phyloP scores from a whole-genome alignment of 371 early-diverging fungal genomes.

The Mucor mucedo region DNA sequence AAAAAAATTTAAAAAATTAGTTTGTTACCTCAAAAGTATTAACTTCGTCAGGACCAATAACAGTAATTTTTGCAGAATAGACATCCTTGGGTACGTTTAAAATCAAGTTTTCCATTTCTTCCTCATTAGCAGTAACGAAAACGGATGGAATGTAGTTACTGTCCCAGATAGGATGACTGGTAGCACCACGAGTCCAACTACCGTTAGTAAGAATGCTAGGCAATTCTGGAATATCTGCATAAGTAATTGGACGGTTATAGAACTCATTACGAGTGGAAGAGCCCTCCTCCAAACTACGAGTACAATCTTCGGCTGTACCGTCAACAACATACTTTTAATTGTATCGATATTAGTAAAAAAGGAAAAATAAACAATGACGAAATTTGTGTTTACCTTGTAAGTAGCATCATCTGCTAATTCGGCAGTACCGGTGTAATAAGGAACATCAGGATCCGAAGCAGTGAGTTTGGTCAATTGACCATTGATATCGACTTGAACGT shows the following conservation, averaged over 20 bases:
- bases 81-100: slow-evolving; percentile 25
- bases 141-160: slow-evolving; percentile 60
- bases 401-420: slow-evolving; percentile 41
- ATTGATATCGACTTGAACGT: slow-evolving; percentile 51
- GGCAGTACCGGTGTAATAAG: slow-evolving; percentile 53
- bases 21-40: slow-evolving; percentile 23
- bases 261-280: slow-evolving; percentile 57
- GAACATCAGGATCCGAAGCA: slow-evolving; percentile 51
- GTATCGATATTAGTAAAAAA: too few relatives aligned
- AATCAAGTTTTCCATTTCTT: slow-evolving; percentile 36
- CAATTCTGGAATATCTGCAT: slow-evolving; percentile 57
- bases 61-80: slow-evolving; percentile 39
- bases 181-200: slow-evolving; percentile 41
- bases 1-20: neutral
- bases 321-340: slow-evolving; percentile 47
- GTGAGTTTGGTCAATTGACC: slow-evolving; percentile 41
- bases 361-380: neutral
- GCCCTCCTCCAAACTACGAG: slow-evolving; percentile 45
- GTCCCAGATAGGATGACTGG: slow-evolving; percentile 51
- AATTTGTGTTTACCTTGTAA: slow-evolving; percentile 44
- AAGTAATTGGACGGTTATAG: slow-evolving; percentile 51
- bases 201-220: slow-evolving; percentile 55
- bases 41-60: slow-evolving; percentile 43
- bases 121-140: slow-evolving; percentile 43
- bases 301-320: slow-evolving; percentile 51